A percentile compares a stretch with the other conserved stretches of the same genome.
These are phyloP conservation scores for Aspergillus jensenii DNA, from an alignment of 2,329 filamentous ascomycete species.

Conservation along the genomic window DNA sequence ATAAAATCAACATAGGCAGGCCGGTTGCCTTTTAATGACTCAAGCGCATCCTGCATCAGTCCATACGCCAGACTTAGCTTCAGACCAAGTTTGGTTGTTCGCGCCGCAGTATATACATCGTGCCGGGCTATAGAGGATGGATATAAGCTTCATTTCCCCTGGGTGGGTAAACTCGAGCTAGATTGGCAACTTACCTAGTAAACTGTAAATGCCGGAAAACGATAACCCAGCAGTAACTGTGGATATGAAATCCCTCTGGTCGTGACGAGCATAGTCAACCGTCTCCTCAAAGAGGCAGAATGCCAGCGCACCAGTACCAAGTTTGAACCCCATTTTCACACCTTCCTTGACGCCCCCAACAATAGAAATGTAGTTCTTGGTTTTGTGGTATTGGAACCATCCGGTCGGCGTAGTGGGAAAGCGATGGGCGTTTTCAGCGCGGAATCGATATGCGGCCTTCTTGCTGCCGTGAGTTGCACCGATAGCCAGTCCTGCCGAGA, in stretches of 20 bases:
- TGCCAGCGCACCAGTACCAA: constrained; percentile 70
- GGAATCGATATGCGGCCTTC: constrained; percentile 76
- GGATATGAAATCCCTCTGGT: constrained; percentile 71
- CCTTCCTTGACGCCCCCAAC: constrained; percentile 78
- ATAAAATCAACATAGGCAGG: constrained; percentile 74
- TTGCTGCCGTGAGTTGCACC: constrained; percentile 72
- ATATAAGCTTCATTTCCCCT: constrained; percentile 13
- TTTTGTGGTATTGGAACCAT: constrained; percentile 99
- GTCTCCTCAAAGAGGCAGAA: constrained; percentile 84
- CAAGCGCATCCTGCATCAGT: constrained; percentile 73
- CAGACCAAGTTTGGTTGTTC: constrained; percentile 77
- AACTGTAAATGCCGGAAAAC: constrained; percentile 81
- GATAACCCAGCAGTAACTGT: constrained; percentile 80
- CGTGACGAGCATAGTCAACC: constrained; percentile 65
- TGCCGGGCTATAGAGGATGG: constrained; percentile 63
- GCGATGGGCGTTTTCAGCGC: constrained; percentile 94
- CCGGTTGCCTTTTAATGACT: constrained; percentile 66
- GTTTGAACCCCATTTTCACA: constrained; percentile 67
- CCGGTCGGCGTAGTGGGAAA: constrained; percentile 78
- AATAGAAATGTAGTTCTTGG: constrained; percentile 88
- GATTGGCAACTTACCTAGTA: constrained; percentile 66
- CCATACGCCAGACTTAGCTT: constrained; percentile 79
- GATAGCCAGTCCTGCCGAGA: constrained; percentile 67
- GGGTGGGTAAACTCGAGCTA: background rate
- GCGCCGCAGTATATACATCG: constrained; percentile 71